Base-by-base conservation (phyloP, 2,329 filamentous ascomycete species). In the Ceratocystiopsis minuta region DNA sequence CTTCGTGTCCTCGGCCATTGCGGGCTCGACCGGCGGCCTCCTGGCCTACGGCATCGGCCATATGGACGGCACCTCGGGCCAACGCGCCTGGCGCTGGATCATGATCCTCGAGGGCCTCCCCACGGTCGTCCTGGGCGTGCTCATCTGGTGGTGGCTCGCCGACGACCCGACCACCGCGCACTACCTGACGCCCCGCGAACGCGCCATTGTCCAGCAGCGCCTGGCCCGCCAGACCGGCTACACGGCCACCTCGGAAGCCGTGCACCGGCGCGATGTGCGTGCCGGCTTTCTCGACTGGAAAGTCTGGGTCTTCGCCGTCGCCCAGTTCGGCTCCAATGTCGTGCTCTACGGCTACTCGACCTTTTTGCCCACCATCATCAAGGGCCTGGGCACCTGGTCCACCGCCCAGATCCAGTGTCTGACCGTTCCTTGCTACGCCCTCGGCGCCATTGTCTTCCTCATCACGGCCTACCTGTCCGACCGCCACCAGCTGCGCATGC, bases 351-450 rank as follows among this genome's bases (percentile, higher is more conserved):
- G 67, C 5, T 86, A 76, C 56, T 79, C 75, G 39, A 85, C 79
- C 0, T 87, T 87, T 53, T 60, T 88, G 37, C 82, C 82, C 0
- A 85, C 80, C 5, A 87, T 88, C 49, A 84, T 88, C 55, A 64
- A 72, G 36, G 75, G 69, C 4, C 70, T 87, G 40, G 77, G 79
- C 3, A 45, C 51, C 12, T 83, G 79, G 64, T 66, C 71, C 0
- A 63, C 64, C 0, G 70, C 79, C 0, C 66, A 81, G 52, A 72
- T 83, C 6, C 81, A 87, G 55, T 72, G 82, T 31, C 67, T 87
- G 32, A 87, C 82, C 0, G 80, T 88, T 38, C 82, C 82, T 0
- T 84, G 79, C 57, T 87, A 87, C 54, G 72, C 74, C 6, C 56
- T 85, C 5, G 82, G 81, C 4, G 80, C 80, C 0, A 64, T 78